These are phyloP conservation scores for Pythium aristosporum DNA, from an alignment of 352 stramenopile species.

Conservation along the genomic window DNA sequence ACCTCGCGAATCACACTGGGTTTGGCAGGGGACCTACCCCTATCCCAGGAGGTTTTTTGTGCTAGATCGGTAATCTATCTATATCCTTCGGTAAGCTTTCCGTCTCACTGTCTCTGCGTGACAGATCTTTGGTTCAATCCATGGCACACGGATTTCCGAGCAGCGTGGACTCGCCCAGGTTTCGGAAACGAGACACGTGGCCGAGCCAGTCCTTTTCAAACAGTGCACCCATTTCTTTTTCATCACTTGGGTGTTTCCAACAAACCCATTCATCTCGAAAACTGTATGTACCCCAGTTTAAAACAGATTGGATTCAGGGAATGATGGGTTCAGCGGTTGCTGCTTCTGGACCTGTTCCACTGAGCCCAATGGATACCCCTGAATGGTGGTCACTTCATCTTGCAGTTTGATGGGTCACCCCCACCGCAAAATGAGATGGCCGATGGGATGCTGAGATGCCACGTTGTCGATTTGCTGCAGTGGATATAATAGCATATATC, in stretches of 20 bases:
- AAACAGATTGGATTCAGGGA: conserved; percentile 3
- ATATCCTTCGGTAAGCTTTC: conserved; percentile 28
- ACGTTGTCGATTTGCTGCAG: conserved; percentile 12
- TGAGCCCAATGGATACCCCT: conserved; percentile 6
- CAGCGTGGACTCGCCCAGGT: conserved; percentile 7
- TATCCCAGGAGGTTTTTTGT: conserved; percentile 26
- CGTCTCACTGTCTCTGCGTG: conserved; percentile 15
- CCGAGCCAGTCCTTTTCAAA: conserved; percentile 21
- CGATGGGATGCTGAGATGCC: too few species aligned
- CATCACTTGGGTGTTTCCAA: not conserved
- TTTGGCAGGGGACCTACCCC: conserved; percentile 16
- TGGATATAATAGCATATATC: not conserved
- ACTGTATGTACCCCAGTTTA: not conserved
- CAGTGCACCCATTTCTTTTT: conserved; percentile 1
- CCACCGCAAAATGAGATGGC: conserved; percentile 22
- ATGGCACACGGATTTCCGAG: too few species aligned
- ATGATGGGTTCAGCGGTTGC: not conserved
- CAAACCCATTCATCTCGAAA: conserved; percentile 1
- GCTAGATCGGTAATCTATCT: conserved; percentile 25
- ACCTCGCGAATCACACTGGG: conserved; percentile 23
- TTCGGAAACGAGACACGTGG: conserved; percentile 24
- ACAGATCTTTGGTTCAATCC: conserved; percentile 21
- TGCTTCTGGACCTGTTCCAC: conserved; percentile 13
- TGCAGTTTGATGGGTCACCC: conserved; percentile 13
- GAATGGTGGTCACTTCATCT: conserved; percentile 17